Base-by-base conservation (phyloP, 2,329 filamentous ascomycete species). In the Celoporthe dispersa region DNA sequence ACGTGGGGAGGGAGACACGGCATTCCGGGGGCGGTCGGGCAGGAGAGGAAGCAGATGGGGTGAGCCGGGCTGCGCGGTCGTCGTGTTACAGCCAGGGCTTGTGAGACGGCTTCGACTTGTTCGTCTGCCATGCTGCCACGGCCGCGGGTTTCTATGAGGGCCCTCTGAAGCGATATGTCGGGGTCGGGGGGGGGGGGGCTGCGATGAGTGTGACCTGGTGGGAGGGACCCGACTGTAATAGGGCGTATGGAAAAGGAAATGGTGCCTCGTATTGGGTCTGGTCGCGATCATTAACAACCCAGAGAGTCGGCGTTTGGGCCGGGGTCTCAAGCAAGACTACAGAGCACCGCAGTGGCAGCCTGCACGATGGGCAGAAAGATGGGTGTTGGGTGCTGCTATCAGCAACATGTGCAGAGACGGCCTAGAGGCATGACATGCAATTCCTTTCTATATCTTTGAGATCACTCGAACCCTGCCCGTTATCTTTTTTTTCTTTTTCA, bases 401-500 rank as follows among this genome's bases (percentile, higher is more conserved):
- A 39, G 22, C 57, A 60, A 22, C 57, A 60, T 35, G 8, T 60
- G 33, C 28, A 60, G 33, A 60, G 57, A 37, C 2, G 19, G 16
- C 16, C 31, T n/a, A n/a, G 33, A 37, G 57, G 33, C 57, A 35
- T 35, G 57, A n/a, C 11, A 25, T 60, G 57, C 16, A 22, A 60
- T 37, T 35, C 57, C 33, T 37, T 37, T 60, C 31, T 60, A 35
- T 41, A 48, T 64, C 35, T 28, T 35, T 33, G 66, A 65, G 41
- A 69, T 64, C 39, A 66, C 51, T 69, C 62, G 67, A 68, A 60
- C 22, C 33, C 37, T 64, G 60, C 25, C 67, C 64, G 44, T 67
- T 61, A 57, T 44, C 41, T 44, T 64, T 61, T 69, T 53, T 44
- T 69, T n/a, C 60, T 67, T 69, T 53, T 66, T 69, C 67, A 68